phyloP scores from a whole-genome alignment of 2,329 filamentous ascomycete species.

The Arthrinium puccinioides region DNA sequence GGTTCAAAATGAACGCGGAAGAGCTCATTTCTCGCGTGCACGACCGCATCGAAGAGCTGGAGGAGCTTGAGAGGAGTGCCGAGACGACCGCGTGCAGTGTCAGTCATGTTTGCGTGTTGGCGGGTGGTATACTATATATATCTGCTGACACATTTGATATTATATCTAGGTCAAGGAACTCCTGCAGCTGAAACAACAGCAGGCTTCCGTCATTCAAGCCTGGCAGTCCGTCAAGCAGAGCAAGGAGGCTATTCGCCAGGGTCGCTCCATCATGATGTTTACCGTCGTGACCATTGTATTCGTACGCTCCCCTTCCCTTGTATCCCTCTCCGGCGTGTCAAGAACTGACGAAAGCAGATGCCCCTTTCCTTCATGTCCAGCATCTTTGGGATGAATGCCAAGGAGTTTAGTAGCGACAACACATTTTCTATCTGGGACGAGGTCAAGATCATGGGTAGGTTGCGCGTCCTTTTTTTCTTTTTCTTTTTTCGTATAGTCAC shows the following conservation, averaged over 20 bases:
- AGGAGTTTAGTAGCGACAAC: slow-evolving; percentile 8
- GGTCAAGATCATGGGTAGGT: slow-evolving; percentile 18
- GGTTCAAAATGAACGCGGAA: slow-evolving; percentile 19
- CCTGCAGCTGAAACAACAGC: slow-evolving; percentile 36
- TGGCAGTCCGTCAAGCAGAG: slow-evolving; percentile 30
- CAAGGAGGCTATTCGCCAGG: slow-evolving; percentile 31
- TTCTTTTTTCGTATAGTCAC: too few relatives aligned
- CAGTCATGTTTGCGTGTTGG: too few relatives aligned
- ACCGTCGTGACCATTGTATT: slow-evolving; percentile 40
- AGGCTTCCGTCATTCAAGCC: slow-evolving; percentile 36
- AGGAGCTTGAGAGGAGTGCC: slow-evolving; percentile 23
- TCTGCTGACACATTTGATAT: too few relatives aligned
- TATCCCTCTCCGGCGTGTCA: too few relatives aligned
- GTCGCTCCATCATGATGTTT: slow-evolving; percentile 36
- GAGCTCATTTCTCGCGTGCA: slow-evolving; percentile 18
- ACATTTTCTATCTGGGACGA: slow-evolving; percentile 7
- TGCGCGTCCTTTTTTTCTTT: too few relatives aligned
- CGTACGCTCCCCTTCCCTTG: slow-evolving; percentile 18
- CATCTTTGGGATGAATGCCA: slow-evolving; percentile 31
- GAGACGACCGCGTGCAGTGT: slow-evolving; percentile 25
- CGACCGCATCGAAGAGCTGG: slow-evolving; percentile 24
- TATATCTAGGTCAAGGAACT: slow-evolving; percentile 31
- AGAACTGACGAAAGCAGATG: slow-evolving; percentile 15
- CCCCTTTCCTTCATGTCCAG: slow-evolving; percentile 30
- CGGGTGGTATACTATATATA: too few relatives aligned